phyloP scores from a whole-genome alignment of 2,329 filamentous ascomycete species.

The Paracoccidioides lutzii region DNA sequence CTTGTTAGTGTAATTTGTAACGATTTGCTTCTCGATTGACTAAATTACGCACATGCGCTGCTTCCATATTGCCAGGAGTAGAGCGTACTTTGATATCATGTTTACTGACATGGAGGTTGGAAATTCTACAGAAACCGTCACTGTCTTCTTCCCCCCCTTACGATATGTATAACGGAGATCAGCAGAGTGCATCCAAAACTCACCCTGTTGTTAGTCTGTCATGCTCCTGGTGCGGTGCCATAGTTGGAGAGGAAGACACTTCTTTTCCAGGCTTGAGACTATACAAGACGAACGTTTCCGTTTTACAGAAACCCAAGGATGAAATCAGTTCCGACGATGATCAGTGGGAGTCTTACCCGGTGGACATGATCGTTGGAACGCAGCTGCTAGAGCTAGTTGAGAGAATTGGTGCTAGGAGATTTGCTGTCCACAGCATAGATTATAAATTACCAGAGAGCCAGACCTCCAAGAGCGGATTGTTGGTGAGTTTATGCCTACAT shows the following conservation, averaged over 20 bases:
- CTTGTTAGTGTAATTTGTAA: background rate
- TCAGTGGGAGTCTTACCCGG: slow-evolving; percentile 21
- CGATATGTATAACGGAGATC: background rate
- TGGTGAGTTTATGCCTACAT: slow-evolving; percentile 20
- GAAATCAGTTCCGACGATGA: slow-evolving; percentile 16
- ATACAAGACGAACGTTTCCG: slow-evolving; percentile 36
- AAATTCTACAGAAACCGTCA: background rate
- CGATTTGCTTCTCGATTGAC: no score
- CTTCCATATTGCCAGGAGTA: background rate
- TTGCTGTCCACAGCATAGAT: slow-evolving; percentile 34
- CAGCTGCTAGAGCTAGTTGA: slow-evolving; percentile 45
- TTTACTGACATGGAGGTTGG: background rate
- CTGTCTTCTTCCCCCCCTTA: background rate
- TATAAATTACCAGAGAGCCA: background rate
- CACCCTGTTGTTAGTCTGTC: slow-evolving; percentile 19
- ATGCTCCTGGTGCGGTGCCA: slow-evolving; percentile 20
- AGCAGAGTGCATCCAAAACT: slow-evolving; percentile 23
- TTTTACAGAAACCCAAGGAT: slow-evolving; percentile 11
- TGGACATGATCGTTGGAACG: slow-evolving; percentile 36
- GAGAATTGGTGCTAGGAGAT: slow-evolving; percentile 42
- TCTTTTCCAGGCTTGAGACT: slow-evolving; percentile 25
- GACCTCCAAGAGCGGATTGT: slow-evolving; percentile 17
- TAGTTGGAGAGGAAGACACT: slow-evolving; percentile 29
- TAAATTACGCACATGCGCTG: background rate
- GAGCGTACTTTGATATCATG: background rate